A percentile compares a stretch with the other conserved stretches of the same genome.
Evolutionary conservation across 1,284 basidiomycete species (phyloP).

Genomic region (Heliocybe sulcata): DNA sequence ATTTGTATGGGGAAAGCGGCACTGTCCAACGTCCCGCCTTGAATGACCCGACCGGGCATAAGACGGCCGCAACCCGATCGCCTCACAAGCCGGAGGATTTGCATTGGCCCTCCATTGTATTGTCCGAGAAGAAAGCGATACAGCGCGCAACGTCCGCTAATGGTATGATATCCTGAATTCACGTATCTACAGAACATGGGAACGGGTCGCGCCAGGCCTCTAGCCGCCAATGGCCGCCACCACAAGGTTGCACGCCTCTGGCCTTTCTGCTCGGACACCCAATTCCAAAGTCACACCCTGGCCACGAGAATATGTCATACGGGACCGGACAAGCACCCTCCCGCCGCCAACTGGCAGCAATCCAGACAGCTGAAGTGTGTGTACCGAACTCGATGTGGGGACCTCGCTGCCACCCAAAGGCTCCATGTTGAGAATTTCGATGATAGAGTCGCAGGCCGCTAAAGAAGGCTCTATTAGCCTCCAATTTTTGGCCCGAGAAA

Average conservation of each 20-base stretch:
- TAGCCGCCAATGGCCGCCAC: conserved; percentile 84
- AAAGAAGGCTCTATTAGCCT: conserved; percentile 12
- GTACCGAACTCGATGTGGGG: conserved; percentile 80
- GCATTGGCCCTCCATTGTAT: neutral
- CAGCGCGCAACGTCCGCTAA: neutral
- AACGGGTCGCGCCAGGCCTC: conserved; percentile 12
- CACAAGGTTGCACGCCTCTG: conserved; percentile 81
- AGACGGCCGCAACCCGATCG: conserved; percentile 1
- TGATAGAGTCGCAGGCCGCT: conserved; percentile 90
- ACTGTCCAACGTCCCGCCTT: neutral
- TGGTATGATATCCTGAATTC: neutral
- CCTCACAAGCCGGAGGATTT: neutral
- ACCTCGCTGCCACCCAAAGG: conserved; percentile 84
- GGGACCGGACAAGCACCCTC: conserved; percentile 87
- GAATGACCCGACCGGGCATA: neutral
- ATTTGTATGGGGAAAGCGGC: conserved; percentile 1
- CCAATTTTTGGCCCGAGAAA: conserved; percentile 7
- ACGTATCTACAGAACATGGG: conserved; percentile 3
- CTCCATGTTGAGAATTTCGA: conserved; percentile 96
- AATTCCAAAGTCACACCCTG: conserved; percentile 96
- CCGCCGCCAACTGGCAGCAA: conserved; percentile 85
- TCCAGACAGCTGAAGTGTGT: conserved; percentile 92
- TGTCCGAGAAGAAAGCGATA: neutral
- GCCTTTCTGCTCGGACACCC: conserved; percentile 87
- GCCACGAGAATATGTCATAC: conserved; percentile 91